Evolutionary conservation across 441 rosid genomes (phyloP), one percentile per base, ranked within the genome.

Genomic region (Flueggea neowawraea): DNA sequence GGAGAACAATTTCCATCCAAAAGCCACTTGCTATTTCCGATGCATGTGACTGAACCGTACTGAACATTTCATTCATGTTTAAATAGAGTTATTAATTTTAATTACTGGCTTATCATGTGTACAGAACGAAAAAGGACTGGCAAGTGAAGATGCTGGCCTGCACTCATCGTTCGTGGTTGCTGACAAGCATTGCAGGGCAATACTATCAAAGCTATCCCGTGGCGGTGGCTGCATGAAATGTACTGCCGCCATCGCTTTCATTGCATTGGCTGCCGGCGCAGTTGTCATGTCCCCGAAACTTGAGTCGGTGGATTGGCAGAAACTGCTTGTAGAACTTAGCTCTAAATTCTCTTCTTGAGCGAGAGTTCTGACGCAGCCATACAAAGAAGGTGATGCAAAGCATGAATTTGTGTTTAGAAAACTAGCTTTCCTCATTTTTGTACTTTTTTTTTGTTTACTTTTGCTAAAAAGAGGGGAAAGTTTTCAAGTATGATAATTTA

Each of bases 101-200:
- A 31, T 44, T 33, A 12, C 41, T 36, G 41, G 9, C 54, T 17
- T 12, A 47, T 51, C 56, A 54, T 54, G 41, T 55, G 9, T 63
- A n/a, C 70, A 91, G 97, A 94, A 91, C 60, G 94, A 89, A 78
- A 78, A 77, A 63, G 91, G 78, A 55, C 61, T 83, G 61, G 73
- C 64, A 10, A 63, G 65, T 36, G 84, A 65, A 60, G 81, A 78
- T 55, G 76, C 63, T 11, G 70, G 73, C 41, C 69, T 4, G 47
- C 76, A 74, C 6, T 63, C 85, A 17, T 74, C 78, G 47, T 63
- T 67, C 73, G 76, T 54, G 69, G 91, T 82, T 16, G 86, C 91
- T 4, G 88, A 94, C 74, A 85, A 80, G 73, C 78, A 75, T 68
- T 87, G 95, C 76, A 94, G 83, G 62, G 65, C 57, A 55, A 33